Evolutionary conservation across 805 yeast species (phyloP), one percentile per base, ranked within the genome.

Genomic region (Cyberlindnera saturnus): DNA sequence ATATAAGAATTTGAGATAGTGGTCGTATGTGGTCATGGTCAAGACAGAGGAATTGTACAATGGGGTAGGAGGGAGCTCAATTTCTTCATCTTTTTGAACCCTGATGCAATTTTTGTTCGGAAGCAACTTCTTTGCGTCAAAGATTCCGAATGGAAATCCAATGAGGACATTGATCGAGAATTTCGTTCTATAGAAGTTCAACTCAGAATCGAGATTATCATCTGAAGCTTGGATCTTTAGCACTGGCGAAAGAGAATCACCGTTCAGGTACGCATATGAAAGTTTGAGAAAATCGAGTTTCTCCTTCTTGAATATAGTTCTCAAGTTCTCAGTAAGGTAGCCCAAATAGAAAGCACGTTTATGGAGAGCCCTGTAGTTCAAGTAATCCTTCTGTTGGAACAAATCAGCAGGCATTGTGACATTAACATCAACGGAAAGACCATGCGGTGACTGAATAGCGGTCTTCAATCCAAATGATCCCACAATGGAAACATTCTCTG

Each of bases 391-490:
- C 40, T 82, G 81, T 56, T 84, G 89, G 58, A 93, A 84, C 38
- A 85, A 60, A 23, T 67, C 64, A 40, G 67, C 64, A 6, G 97
- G 96, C 90, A 93, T 91, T 4, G 86, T 81, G 34, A 91, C 70
- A 29, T 85, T 73, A 26, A 93, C 74, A 61, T 93, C 99, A 18
- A 91, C 75, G 5, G 86, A 68, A 60, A 79, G 70, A 0, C 86
- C 84, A 32, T 64, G 57, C 20, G 82, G 81, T 48, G 75, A 75
- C 38, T 78, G 73, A 19, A 86, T 82, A 3, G 85, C 88, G 0
- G 96, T 81, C 55, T 87, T 87, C 50, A 91, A 69, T 4, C 96
- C 93, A 67, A 87, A 91, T 6, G 96, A 81, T 1, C 99, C 98
- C 8, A 87, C 83, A 33, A 93, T 72, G 8, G 89, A 78, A 13